phyloP scores from a whole-genome alignment of 306 rosid genomes.

The Medicago truncatula region DNA sequence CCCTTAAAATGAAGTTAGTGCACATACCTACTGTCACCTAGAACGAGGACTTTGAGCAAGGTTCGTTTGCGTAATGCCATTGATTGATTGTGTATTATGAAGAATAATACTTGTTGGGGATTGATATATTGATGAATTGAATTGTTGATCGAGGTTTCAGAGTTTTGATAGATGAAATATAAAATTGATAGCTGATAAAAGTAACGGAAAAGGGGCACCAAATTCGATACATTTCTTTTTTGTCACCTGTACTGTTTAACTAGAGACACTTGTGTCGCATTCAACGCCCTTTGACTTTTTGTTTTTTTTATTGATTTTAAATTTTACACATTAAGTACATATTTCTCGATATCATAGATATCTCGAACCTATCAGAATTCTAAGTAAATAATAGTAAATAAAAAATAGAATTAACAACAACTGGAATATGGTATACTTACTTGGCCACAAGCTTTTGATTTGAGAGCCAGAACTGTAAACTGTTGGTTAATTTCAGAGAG shows the following conservation, averaged over 20 bases:
- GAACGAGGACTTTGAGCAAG: not conserved
- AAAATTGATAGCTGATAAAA: not conserved
- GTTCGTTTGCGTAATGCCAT: not conserved
- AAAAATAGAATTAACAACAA: not conserved
- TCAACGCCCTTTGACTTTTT: too few species aligned
- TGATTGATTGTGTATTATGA: not conserved
- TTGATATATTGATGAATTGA: not conserved
- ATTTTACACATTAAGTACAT: too few species aligned
- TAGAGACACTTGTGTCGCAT: too few species aligned
- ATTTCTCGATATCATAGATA: constrained; percentile 68
- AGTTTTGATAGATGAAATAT: not conserved
- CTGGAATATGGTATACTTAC: constrained; percentile 41
- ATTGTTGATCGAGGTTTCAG: not conserved
- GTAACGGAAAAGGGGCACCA: not conserved
- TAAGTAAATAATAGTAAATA: not conserved
- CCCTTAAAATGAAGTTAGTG: not conserved
- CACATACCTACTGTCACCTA: not conserved
- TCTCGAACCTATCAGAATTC: constrained; percentile 76
- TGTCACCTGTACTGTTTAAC: not conserved
- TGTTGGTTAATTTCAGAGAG: constrained; percentile 87
- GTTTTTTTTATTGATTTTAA: too few species aligned
- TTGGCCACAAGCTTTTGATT: constrained; percentile 85
- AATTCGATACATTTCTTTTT: not conserved
- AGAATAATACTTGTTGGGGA: not conserved
- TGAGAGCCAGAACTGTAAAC: constrained; percentile 77